Conservation (phyloP, 805 yeast species). For the Saturnispora diversa region DNA sequence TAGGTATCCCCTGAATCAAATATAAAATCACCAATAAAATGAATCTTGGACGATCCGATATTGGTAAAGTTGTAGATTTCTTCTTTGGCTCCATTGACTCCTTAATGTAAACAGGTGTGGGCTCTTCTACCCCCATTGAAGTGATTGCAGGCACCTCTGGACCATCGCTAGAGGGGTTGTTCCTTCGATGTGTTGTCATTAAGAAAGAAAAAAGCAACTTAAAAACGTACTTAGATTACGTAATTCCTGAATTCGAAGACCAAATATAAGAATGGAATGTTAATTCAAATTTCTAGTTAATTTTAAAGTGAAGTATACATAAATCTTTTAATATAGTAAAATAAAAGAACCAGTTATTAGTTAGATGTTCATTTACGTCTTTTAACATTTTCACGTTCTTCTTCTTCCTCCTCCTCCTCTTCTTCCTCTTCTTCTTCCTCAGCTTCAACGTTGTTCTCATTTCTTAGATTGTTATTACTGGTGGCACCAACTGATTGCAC, state of each 20-base stretch:
- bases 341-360: no score
- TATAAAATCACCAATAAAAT: conserved; percentile 64
- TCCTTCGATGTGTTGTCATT: conserved; percentile 10
- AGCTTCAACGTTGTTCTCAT: not conserved
- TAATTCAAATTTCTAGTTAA: no score
- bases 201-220: no score
- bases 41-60: conserved; percentile 65
- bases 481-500: conserved; percentile 26
- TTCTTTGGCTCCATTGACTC: no score
- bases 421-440: conserved; percentile 6
- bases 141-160: conserved; percentile 4
- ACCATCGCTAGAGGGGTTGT: conserved; percentile 5
- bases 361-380: conserved; percentile 9
- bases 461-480: not conserved
- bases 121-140: conserved; percentile 10
- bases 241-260: no score
- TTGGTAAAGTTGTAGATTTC: conserved; percentile 21
- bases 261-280: no score
- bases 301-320: no score
- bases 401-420: conserved; percentile 14
- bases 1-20: conserved; percentile 91
- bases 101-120: not conserved
- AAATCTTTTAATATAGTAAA: no score
- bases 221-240: no score
- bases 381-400: conserved; percentile 5